Percentiles rank a stretch among this genome's conserved stretches.
phyloP scores from a whole-genome alignment of 139 green algal species.

The Axilococcus clingmanii region DNA sequence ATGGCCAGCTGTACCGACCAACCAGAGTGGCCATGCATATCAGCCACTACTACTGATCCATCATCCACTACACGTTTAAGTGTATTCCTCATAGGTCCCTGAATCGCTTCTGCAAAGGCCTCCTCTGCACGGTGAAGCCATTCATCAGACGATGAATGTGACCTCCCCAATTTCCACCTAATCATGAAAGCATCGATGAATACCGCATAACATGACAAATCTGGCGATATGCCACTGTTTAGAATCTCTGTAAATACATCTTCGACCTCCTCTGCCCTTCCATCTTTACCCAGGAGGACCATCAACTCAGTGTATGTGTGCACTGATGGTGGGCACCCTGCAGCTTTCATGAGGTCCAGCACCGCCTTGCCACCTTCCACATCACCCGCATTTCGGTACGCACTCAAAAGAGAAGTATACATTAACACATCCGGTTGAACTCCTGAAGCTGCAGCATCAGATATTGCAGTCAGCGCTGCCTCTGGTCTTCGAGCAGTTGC shows the following conservation, averaged over 20 bases:
- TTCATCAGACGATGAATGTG: not conserved
- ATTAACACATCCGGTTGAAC: conserved; percentile 56
- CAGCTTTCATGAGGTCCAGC: conserved; percentile 10
- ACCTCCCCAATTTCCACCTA: not conserved
- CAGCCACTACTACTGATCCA: not conserved
- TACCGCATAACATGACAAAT: not conserved
- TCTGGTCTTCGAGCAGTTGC: conserved; percentile 4
- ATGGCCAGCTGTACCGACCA: conserved; percentile 22
- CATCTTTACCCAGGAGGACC: conserved; percentile 29
- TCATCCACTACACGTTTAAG: not conserved
- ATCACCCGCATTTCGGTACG: conserved; percentile 21
- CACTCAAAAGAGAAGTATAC: conserved; percentile 56
- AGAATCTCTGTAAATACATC: conserved; percentile 1
- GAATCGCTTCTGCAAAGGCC: not conserved
- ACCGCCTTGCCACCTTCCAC: conserved; percentile 1
- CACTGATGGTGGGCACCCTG: conserved; percentile 17
- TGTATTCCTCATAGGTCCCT: not conserved
- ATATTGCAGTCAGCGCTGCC: conserved; percentile 31
- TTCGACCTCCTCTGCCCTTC: not conserved
- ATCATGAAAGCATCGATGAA: conserved; percentile 2
- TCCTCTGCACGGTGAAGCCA: not conserved
- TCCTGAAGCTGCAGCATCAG: conserved; percentile 55
- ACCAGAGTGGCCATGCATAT: conserved; percentile 14
- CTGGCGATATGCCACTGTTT: not conserved
- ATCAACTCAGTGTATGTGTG: conserved; percentile 75